Percentiles rank a stretch among this genome's conserved stretches.
These are phyloP conservation scores for Fusarium dimerum DNA, from an alignment of 2,329 filamentous ascomycete genomes.

Conservation along the genomic window DNA sequence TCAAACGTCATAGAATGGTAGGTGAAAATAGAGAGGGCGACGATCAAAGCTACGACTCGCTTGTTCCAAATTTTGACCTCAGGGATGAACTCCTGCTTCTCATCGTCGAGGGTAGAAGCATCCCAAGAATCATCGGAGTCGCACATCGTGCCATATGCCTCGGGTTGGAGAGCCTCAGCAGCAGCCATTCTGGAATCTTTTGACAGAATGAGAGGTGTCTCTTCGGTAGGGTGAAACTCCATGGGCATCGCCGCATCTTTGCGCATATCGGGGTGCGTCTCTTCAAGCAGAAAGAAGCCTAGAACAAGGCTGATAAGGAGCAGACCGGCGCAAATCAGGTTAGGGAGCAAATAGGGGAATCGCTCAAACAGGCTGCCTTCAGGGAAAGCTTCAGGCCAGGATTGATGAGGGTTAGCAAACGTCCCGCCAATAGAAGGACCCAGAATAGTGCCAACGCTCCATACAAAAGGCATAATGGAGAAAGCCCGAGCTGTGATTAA, in stretches of 20 bases:
- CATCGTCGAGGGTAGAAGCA: constrained; percentile 33
- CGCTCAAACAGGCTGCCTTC: constrained; percentile 67
- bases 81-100: constrained; percentile 36
- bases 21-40: constrained; percentile 87
- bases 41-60: constrained; percentile 72
- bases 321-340: constrained; percentile 77
- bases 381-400: constrained; percentile 73
- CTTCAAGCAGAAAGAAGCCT: constrained; percentile 79
- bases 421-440: constrained; percentile 86
- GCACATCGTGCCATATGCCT: constrained; percentile 75
- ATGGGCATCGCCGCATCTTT: constrained; percentile 49
- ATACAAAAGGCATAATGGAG: constrained; percentile 92
- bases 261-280: constrained; percentile 86
- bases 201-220: constrained; percentile 75
- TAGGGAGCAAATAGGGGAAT: constrained; percentile 88
- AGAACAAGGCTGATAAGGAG: constrained; percentile 77
- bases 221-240: constrained; percentile 57
- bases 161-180: constrained; percentile 68
- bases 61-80: constrained; percentile 51
- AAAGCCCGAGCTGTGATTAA: constrained; percentile 69
- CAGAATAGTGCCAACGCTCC: constrained; percentile 86
- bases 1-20: constrained; percentile 97
- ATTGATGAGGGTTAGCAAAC: constrained; percentile 75
- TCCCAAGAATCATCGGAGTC: constrained; percentile 49
- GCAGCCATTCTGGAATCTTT: constrained; percentile 70